Conservation (phyloP, 2,329 filamentous ascomycete genomes). For the Fusarium abutilonis region DNA sequence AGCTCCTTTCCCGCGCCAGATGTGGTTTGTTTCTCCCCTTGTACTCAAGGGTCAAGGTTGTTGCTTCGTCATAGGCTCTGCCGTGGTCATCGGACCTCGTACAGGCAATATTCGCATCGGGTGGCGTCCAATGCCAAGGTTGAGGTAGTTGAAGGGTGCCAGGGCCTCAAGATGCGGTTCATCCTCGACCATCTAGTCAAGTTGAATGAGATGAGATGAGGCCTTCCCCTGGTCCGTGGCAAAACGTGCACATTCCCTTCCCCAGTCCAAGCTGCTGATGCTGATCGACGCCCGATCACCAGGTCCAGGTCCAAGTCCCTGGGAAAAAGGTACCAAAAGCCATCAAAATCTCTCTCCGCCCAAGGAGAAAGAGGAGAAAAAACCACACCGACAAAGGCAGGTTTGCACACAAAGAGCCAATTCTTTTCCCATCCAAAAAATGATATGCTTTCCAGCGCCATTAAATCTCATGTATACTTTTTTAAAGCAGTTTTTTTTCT, state of each 20-base stretch:
- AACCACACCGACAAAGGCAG: constrained; percentile 28
- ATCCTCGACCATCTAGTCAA: not conserved
- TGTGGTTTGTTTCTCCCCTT: constrained; percentile 20
- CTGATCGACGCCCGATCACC: constrained; percentile 8
- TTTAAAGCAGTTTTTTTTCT: constrained; percentile 18
- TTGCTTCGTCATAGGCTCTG: constrained; percentile 16
- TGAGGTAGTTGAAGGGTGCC: constrained; percentile 3
- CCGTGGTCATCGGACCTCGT: constrained; percentile 29
- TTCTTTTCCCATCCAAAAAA: constrained; percentile 37
- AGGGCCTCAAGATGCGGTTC: constrained; percentile 9
- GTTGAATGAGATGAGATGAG: not conserved
- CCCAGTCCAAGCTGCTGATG: constrained; percentile 8
- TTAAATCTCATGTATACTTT: constrained; percentile 19
- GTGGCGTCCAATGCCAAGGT: constrained; percentile 37
- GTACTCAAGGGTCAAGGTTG: constrained; percentile 1
- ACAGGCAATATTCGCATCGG: constrained; percentile 11
- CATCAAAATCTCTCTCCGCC: constrained; percentile 1
- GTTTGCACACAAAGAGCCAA: constrained; percentile 44
- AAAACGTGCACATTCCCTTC: constrained; percentile 15
- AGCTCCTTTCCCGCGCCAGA: constrained; percentile 17
- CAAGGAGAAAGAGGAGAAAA: constrained; percentile 7
- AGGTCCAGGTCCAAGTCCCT: not conserved
- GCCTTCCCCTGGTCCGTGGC: constrained; percentile 23
- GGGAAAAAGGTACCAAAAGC: constrained; percentile 28
- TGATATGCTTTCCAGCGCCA: constrained; percentile 30